Base-by-base conservation (phyloP, 2,329 filamentous ascomycete species). In the Colletotrichum sp. region DNA sequence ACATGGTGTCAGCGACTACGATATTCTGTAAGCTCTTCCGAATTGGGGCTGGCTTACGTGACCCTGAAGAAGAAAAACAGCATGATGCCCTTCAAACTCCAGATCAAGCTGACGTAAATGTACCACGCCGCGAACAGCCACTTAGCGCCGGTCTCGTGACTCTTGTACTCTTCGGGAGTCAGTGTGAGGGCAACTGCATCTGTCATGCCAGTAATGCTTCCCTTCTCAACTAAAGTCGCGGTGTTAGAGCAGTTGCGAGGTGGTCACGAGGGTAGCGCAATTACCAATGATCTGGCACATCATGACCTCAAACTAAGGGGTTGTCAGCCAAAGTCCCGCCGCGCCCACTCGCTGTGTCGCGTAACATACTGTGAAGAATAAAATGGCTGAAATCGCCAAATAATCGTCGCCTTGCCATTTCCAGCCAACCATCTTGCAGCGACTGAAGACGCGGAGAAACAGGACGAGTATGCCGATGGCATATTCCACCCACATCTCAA, bases 401-500 rank as follows among this genome's bases (percentile, higher is more conserved):
- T 75, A 75, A 10, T 75, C 72, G 30, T 75, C 72, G 18, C 62
- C 69, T 26, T 75, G 72, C 72, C 72, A 75, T 57, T 55, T 72
- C 36, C 30, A 72, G 5, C 72, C 72, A 7, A 75, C 69, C 36
- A 52, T 72, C 16, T 55, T 67, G 24, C 34, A 72, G 26, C 72
- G 39, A 10, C 49, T 63, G 26, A 75, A 75, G 62, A 75, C 55
- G 26, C 72, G 72, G 10, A 72, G 36, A 18, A 72, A 72, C 9
- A 75, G 62, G 8, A 75, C 36, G 15, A 72, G 18, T n/a, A 75
- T 67, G 13, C 72, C 72, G 18, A 75, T 44, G 16, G 28, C 62
- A 67, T 75, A 75, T 32, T 75, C 72, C 13, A 72, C 72, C 72
- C 72, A 75, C 72, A 75, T 72, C 72, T 75, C 72, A 63, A 72